These are phyloP conservation scores for Huntiella moniliformis DNA, from an alignment of 2,329 filamentous ascomycete genomes.

Conservation along the genomic window DNA sequence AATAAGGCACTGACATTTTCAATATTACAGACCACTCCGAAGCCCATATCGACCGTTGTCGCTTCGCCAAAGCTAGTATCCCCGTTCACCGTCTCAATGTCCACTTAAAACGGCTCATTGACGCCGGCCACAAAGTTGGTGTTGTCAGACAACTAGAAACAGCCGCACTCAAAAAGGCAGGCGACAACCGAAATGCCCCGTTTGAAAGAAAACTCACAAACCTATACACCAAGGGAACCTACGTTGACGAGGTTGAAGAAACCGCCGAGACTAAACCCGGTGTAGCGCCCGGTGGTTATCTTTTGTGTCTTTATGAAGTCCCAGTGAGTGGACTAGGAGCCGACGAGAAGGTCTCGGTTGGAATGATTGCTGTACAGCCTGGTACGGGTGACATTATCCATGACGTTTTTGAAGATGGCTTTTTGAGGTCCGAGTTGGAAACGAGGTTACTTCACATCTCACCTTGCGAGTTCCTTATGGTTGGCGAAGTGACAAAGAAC, in stretches of 20 bases:
- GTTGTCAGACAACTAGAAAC: conserved; percentile 91
- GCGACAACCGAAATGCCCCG: conserved; percentile 81
- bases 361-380: conserved; percentile 84
- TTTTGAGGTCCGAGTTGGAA: conserved; percentile 93
- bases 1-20: conserved; percentile 11
- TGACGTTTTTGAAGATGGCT: conserved; percentile 89
- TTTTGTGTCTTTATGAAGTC: conserved; percentile 79
- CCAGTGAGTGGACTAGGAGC: conserved; percentile 57
- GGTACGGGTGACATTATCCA: conserved; percentile 92
- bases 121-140: conserved; percentile 87
- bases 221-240: conserved; percentile 94
- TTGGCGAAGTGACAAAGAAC: conserved; percentile 74
- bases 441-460: conserved; percentile 89
- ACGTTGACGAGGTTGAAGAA: conserved; percentile 81
- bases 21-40: conserved; percentile 52
- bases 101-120: conserved; percentile 81
- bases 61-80: conserved; percentile 86
- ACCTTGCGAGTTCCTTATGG: conserved; percentile 84
- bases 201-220: conserved; percentile 89
- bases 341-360: conserved; percentile 84
- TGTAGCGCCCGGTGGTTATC: conserved; percentile 55
- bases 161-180: conserved; percentile 83
- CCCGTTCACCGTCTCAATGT: conserved; percentile 81
- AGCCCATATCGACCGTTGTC: conserved; percentile 56
- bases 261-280: conserved; percentile 22